These are phyloP conservation scores for Letharia lupina DNA, from an alignment of 495 filamentous ascomycete genomes.

Conservation along the genomic window DNA sequence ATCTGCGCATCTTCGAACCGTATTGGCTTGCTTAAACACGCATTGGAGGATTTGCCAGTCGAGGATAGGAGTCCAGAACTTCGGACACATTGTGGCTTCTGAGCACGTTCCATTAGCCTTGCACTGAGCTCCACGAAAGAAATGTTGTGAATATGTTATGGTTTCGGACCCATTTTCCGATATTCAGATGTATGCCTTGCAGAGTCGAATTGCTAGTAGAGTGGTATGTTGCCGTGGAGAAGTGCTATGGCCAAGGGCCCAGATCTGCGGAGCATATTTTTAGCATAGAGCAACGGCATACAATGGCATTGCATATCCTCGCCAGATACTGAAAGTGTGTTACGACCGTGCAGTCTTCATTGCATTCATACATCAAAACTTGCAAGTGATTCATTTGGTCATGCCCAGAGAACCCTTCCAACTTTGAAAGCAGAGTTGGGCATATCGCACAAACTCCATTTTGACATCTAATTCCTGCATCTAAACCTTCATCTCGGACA, in stretches of 20 bases:
- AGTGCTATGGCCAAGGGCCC: neutral
- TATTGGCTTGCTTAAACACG: neutral
- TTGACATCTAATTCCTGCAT: neutral
- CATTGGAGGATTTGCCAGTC: too few species aligned
- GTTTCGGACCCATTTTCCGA: neutral
- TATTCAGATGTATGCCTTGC: neutral
- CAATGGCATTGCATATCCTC: neutral
- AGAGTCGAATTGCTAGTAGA: neutral
- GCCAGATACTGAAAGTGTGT: neutral
- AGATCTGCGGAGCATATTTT: neutral
- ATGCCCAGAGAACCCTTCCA: neutral
- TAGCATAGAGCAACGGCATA: neutral
- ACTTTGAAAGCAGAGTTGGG: neutral
- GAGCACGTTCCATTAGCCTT: too few species aligned
- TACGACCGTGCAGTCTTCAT: neutral
- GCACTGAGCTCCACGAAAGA: too few species aligned
- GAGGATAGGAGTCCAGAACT: too few species aligned
- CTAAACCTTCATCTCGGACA: conserved; percentile 87
- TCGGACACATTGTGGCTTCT: too few species aligned
- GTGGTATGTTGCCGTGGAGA: neutral
- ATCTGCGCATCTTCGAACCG: neutral
- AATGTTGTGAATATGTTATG: too few species aligned
- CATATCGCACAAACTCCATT: neutral
- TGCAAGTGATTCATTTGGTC: neutral
- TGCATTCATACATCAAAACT: neutral